Evolutionary conservation across 257 asterid species (phyloP).

Genomic region (Jaltomata sinuosa): DNA sequence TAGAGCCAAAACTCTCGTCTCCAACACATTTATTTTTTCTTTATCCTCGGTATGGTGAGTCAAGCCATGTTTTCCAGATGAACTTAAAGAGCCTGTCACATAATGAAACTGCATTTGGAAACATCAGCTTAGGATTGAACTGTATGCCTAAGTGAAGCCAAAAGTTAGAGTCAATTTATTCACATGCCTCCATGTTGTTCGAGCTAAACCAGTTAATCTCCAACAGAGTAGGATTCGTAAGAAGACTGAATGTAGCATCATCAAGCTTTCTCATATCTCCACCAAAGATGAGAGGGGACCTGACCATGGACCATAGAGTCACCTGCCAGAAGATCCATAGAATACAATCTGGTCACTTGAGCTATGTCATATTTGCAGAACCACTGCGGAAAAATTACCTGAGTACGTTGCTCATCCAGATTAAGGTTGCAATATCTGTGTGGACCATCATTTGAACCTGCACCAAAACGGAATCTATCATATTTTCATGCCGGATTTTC

Average conservation of each 20-base stretch:
- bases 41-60: constrained; percentile 4
- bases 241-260: constrained; percentile 36
- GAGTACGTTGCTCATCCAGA: constrained; percentile 68
- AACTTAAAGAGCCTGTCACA: constrained; percentile 21
- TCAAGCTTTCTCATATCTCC: constrained; percentile 89
- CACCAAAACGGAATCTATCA: not conserved
- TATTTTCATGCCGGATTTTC: not conserved
- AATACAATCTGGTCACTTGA: not conserved
- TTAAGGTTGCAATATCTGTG: constrained; percentile 54
- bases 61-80: not conserved
- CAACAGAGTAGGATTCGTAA: constrained; percentile 74
- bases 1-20: constrained; percentile 34
- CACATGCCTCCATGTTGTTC: constrained; percentile 73
- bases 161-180: not conserved
- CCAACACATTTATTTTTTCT: not conserved
- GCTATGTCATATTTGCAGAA: not conserved
- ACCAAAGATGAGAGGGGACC: constrained; percentile 93
- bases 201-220: constrained; percentile 82
- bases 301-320: constrained; percentile 90
- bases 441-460: constrained; percentile 78
- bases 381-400: constrained; percentile 29
- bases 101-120: constrained; percentile 48
- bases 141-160: not conserved
- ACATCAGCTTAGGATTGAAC: constrained; percentile 3
- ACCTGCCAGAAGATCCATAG: constrained; percentile 36